Conservation (phyloP, 139 green algal genomes). For the Chlamydomonas sp. region DNA sequence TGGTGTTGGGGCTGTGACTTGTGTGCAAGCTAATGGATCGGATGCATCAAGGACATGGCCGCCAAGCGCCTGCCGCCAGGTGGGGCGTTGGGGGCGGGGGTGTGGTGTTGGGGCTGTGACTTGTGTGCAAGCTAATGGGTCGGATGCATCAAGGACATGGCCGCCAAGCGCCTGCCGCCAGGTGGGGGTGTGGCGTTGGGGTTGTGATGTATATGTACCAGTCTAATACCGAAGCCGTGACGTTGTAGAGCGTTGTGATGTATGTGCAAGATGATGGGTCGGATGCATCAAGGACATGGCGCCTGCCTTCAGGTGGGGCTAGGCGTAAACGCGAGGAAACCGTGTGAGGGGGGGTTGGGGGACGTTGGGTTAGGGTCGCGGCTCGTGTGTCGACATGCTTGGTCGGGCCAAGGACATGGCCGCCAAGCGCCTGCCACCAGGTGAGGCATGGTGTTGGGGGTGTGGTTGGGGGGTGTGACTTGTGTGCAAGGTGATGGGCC, state of each 20-base stretch:
- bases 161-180: too few species aligned
- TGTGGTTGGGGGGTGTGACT: not conserved
- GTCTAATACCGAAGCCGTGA: not conserved
- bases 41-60: not conserved
- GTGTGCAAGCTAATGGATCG: too few species aligned
- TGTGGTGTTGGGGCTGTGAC: not conserved
- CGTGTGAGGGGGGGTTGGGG: too few species aligned
- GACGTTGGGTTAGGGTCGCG: too few species aligned
- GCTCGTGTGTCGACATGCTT: slow-evolving; percentile 41
- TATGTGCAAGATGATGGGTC: not conserved
- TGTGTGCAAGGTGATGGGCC: not conserved
- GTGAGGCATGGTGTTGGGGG: not conserved
- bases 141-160: not conserved
- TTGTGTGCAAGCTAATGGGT: not conserved
- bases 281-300: not conserved
- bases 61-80: too few species aligned
- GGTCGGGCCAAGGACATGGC: slow-evolving; percentile 18
- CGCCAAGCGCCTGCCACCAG: slow-evolving; percentile 48
- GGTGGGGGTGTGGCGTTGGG: not conserved
- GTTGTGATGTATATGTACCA: not conserved
- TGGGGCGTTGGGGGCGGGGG: not conserved
- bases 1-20: not conserved
- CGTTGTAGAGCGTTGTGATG: not conserved
- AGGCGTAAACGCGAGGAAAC: too few species aligned
- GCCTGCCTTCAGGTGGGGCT: too few species aligned